These are phyloP conservation scores for Mediolabrus comicus DNA, from an alignment of 108 stramenopile species.

Conservation along the genomic window DNA sequence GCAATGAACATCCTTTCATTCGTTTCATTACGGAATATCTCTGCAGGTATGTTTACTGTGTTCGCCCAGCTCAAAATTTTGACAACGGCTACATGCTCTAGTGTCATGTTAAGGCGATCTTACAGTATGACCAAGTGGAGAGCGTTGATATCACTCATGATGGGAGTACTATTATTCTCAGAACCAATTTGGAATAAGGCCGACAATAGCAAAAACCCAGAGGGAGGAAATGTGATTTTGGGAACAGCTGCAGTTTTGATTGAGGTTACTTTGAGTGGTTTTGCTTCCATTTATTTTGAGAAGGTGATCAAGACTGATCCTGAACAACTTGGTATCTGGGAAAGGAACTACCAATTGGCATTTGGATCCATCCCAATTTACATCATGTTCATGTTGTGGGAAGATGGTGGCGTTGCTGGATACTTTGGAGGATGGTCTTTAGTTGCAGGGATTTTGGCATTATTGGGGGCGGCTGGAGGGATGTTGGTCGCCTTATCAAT, in stretches of 20 bases:
- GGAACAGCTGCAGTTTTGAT: constrained; percentile 86
- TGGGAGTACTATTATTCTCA: constrained; percentile 87
- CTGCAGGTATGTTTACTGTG: constrained; percentile 90
- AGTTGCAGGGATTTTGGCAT: constrained; percentile 52
- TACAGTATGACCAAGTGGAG: constrained; percentile 91
- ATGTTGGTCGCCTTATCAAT: constrained; percentile 90
- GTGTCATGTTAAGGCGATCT: constrained; percentile 63
- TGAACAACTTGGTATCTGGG: constrained; percentile 83
- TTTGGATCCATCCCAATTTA: constrained; percentile 73
- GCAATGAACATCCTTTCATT: constrained; percentile 92
- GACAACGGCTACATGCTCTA: constrained; percentile 90
- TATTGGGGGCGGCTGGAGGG: constrained; percentile 88
- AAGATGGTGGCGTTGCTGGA: constrained; percentile 65
- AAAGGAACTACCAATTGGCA: constrained; percentile 90
- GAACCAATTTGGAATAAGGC: constrained; percentile 74
- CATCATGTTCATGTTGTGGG: constrained; percentile 56
- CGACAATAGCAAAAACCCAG: constrained; percentile 35
- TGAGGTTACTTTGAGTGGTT: constrained; percentile 90
- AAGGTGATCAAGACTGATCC: constrained; percentile 86
- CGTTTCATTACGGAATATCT: constrained; percentile 84
- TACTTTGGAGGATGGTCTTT: constrained; percentile 74
- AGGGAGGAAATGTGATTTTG: constrained; percentile 56
- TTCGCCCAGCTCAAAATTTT: constrained; percentile 93
- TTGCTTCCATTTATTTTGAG: constrained; percentile 95
- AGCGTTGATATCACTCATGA: constrained; percentile 82